Base-by-base conservation (phyloP, 225 moss, liverwort and hornwort species). In the Physcomitrellopsis africana region DNA sequence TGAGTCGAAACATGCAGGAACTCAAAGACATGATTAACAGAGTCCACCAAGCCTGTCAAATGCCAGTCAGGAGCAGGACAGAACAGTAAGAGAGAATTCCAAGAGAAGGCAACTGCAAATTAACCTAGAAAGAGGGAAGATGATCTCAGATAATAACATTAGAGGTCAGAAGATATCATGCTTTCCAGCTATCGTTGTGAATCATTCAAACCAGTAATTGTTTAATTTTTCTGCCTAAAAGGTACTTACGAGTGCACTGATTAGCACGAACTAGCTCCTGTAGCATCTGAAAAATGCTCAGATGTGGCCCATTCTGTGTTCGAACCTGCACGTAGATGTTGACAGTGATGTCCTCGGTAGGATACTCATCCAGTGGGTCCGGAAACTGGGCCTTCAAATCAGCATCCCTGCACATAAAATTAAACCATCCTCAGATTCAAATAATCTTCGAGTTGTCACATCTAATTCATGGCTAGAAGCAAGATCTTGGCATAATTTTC, bases 11-110 rank as follows among this genome's bases (percentile, higher is more conserved):
- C 77, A 65, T 73, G 72, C 51, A 89, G 76, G 43, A 85, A 79
- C 62, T 86, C 77, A 18, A 90, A 72, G 42, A 86, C 74, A 80
- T 92, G 70, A 71, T 90, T 82, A 1, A 86, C 84, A 56, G 88
- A 85, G 67, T 92, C 92, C 72, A 88, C 90, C 82, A 92, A 70
- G 14, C 92, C 92, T 92, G 87, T 54, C 77, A 62, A 51, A 76
- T 47, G 14, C 60, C 23, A 48, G 48, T 65, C 1, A 37, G 4
- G 26, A 65, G 74, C 45, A 56, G 64, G 26, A 20, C 41, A 45
- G 22, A 74, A 41, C 13, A 17, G 26, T 37, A 37, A 37, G 7
- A 13, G 61, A 49, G 29, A 45, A 56, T 22, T 18, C 2, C 26
- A n/a, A 44, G 55, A 26, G 10, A 44, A 45, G 44, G 27, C 41